Evolutionary conservation across 2,329 filamentous ascomycete genomes (phyloP).

Genomic region (Paraphoma chrysanthemicola): DNA sequence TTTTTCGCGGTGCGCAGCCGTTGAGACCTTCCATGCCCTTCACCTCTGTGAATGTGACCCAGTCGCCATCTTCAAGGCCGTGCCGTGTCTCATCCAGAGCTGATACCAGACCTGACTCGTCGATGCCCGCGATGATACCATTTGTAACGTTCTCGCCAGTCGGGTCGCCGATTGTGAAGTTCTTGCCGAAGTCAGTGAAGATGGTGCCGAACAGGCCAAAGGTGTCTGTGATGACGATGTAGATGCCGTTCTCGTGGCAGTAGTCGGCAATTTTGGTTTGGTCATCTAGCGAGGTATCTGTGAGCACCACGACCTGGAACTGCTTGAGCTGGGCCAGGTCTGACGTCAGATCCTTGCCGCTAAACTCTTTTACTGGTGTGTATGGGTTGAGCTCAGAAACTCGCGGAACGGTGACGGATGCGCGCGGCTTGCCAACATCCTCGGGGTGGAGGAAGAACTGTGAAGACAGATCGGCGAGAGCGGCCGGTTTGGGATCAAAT

Average conservation of each 20-base stretch:
- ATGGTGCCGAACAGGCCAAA: constrained; percentile 94
- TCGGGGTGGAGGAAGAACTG: constrained; percentile 93
- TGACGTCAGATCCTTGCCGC: constrained; percentile 68
- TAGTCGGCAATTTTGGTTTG: constrained; percentile 89
- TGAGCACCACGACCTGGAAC: constrained; percentile 93
- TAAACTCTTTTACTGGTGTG: constrained; percentile 83
- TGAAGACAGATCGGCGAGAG: constrained; percentile 88
- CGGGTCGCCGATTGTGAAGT: constrained; percentile 88
- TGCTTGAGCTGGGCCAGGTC: constrained; percentile 84
- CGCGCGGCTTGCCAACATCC: constrained; percentile 92
- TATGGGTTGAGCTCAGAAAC: constrained; percentile 97
- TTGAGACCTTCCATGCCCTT: constrained; percentile 93
- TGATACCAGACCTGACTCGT: constrained; percentile 89
- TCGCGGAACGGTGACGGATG: constrained; percentile 82
- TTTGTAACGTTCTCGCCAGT: constrained; percentile 87
- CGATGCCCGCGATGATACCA: constrained; percentile 89
- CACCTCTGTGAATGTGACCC: constrained; percentile 91
- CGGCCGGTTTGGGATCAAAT: constrained; percentile 84
- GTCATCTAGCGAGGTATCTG: constrained; percentile 78
- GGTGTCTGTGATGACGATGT: constrained; percentile 84
- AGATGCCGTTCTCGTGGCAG: constrained; percentile 93
- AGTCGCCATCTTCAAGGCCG: constrained; percentile 94
- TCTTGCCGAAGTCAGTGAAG: constrained; percentile 96
- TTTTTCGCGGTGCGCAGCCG: constrained; percentile 80
- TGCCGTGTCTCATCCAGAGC: constrained; percentile 94